These are phyloP conservation scores for Coprinopsis cinerea DNA, from an alignment of 768 basidiomycete species.

Conservation along the genomic window DNA sequence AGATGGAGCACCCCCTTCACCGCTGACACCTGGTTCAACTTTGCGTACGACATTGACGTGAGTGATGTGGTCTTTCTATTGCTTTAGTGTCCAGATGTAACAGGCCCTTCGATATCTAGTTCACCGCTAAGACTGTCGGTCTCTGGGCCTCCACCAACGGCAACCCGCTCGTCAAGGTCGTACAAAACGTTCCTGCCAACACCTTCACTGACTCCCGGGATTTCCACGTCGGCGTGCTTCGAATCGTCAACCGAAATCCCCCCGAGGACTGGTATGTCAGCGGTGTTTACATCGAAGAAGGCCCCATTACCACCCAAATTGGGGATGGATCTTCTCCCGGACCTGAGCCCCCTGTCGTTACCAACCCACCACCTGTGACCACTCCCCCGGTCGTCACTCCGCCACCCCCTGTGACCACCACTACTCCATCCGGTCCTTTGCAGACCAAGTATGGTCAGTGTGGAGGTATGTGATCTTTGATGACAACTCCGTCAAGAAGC, in stretches of 20 bases:
- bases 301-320: slow-evolving; percentile 47
- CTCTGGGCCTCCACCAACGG: slow-evolving; percentile 52
- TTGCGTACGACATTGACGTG: slow-evolving; percentile 60
- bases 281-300: slow-evolving; percentile 56
- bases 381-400: slow-evolving; percentile 18
- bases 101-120: slow-evolving; percentile 26
- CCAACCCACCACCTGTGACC: slow-evolving; percentile 16
- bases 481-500: background rate
- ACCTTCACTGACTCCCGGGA: slow-evolving; percentile 55
- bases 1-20: slow-evolving; percentile 48
- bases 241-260: slow-evolving; percentile 39
- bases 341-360: slow-evolving; percentile 13
- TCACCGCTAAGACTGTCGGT: slow-evolving; percentile 46
- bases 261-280: slow-evolving; percentile 56
- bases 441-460: slow-evolving; percentile 49
- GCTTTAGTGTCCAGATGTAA: background rate
- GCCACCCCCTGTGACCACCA: slow-evolving; percentile 19
- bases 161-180: slow-evolving; percentile 43
- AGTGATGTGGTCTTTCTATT: slow-evolving; percentile 16
- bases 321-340: slow-evolving; percentile 26
- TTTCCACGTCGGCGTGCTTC: slow-evolving; percentile 58
- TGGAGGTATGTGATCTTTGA: no score
- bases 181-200: slow-evolving; percentile 38
- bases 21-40: slow-evolving; percentile 56
- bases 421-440: slow-evolving; percentile 29